A percentile compares a stretch with the other conserved stretches of the same genome.
These are phyloP conservation scores for Capsicum baccatum DNA, from an alignment of 257 asterid species.

Conservation along the genomic window DNA sequence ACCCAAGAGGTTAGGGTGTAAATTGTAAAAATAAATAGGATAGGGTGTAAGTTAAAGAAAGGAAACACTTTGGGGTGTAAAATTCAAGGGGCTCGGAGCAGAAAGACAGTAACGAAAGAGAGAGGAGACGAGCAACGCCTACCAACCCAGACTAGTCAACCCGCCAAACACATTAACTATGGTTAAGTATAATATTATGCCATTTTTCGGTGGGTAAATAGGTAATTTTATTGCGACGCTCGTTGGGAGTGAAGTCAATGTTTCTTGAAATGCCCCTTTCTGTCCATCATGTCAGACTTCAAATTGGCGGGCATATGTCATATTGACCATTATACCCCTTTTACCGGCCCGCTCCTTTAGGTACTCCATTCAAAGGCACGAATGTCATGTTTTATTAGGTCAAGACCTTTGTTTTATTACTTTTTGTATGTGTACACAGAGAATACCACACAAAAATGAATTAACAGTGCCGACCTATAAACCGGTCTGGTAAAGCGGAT, in stretches of 20 bases:
- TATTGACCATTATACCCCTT: background rate
- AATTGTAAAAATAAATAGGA: no score
- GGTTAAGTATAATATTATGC: constrained; percentile 39
- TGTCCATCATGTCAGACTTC: constrained; percentile 18
- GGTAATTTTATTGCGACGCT: background rate
- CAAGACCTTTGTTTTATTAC: background rate
- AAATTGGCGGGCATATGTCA: constrained; percentile 32
- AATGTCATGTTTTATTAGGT: background rate
- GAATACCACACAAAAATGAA: no score
- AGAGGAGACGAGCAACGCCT: constrained; percentile 44
- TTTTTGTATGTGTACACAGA: no score
- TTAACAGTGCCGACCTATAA: no score
- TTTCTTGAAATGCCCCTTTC: constrained; percentile 36
- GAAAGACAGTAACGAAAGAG: background rate
- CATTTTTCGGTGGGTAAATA: background rate
- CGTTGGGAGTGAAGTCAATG: background rate
- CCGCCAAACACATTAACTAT: constrained; percentile 62
- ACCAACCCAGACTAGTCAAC: constrained; percentile 79
- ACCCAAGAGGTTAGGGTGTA: no score
- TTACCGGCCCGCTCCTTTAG: background rate
- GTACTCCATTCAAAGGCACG: background rate
- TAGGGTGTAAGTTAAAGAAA: no score
- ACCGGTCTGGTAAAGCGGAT: no score
- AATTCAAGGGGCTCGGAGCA: background rate
- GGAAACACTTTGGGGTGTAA: no score